phyloP scores from a whole-genome alignment of 768 basidiomycete species.

The Scleroderma bovista region DNA sequence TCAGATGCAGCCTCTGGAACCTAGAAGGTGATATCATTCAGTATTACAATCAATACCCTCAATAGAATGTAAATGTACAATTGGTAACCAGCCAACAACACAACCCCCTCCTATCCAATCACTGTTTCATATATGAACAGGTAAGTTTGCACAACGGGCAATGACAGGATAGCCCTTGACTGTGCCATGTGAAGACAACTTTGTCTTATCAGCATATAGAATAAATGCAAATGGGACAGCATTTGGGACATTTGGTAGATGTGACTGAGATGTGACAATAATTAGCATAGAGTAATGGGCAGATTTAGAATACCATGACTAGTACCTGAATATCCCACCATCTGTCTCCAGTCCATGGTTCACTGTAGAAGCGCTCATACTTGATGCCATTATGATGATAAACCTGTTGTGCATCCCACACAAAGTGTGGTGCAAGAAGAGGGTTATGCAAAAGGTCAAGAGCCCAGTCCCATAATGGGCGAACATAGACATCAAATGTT shows the following conservation, averaged over 20 bases:
- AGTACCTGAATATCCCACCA: constrained; percentile 38
- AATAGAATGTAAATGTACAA: constrained; percentile 28
- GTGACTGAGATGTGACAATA: background rate
- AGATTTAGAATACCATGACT: no score
- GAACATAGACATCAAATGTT: background rate
- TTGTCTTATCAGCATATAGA: constrained; percentile 37
- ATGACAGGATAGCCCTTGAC: constrained; percentile 35
- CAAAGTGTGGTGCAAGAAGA: constrained; percentile 9
- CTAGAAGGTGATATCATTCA: no score
- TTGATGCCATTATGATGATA: constrained; percentile 22
- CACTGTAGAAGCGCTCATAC: constrained; percentile 26
- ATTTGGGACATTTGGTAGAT: background rate
- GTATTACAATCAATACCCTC: no score
- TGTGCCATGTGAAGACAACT: constrained; percentile 33
- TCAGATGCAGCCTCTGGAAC: constrained; percentile 1
- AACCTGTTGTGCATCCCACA: constrained; percentile 28
- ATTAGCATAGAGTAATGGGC: no score
- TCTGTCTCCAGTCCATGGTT: constrained; percentile 34
- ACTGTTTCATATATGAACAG: constrained; percentile 28
- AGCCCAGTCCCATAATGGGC: constrained; percentile 7
- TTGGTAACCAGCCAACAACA: constrained; percentile 35
- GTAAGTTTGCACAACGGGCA: constrained; percentile 29
- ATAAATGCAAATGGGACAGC: constrained; percentile 28
- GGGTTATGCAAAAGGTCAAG: constrained; percentile 4
- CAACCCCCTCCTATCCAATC: constrained; percentile 28